Conservation (phyloP, 371 early-diverging fungal genomes). For the Syncephalastrum sp. region DNA sequence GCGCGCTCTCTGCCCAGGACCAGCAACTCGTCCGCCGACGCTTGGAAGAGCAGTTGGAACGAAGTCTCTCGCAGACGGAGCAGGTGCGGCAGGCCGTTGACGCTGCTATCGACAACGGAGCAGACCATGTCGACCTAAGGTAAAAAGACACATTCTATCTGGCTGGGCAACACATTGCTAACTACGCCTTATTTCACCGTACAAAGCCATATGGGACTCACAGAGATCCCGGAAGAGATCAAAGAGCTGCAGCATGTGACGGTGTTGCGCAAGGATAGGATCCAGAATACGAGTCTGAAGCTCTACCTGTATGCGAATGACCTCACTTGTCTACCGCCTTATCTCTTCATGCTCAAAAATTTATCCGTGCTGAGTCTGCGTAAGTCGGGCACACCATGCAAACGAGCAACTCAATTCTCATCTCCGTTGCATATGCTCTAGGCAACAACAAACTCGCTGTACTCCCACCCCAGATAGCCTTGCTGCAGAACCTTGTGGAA, state of each 20-base stretch:
- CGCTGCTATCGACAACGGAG: conserved; percentile 52
- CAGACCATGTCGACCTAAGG: conserved; percentile 55
- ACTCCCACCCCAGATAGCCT: conserved; percentile 56
- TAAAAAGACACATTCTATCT: conserved; percentile 14
- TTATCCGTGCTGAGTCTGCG: conserved; percentile 56
- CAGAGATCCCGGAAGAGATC: conserved; percentile 53
- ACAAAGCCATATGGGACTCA: conserved; percentile 42
- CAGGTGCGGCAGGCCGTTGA: conserved; percentile 51
- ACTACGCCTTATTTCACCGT: no score
- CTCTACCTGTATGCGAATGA: conserved; percentile 51
- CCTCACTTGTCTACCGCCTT: conserved; percentile 35
- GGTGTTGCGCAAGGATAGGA: conserved; percentile 45
- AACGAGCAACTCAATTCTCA: neutral
- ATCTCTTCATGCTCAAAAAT: conserved; percentile 47
- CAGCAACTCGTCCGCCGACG: no score
- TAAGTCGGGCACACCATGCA: conserved; percentile 18
- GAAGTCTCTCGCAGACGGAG: conserved; percentile 7
- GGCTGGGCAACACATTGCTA: no score
- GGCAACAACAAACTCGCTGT: conserved; percentile 47
- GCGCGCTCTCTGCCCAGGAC: no score
- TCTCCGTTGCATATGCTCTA: conserved; percentile 11
- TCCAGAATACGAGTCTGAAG: conserved; percentile 46
- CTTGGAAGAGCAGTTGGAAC: no score
- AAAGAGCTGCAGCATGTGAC: conserved; percentile 51
- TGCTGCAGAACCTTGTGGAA: conserved; percentile 56